These are phyloP conservation scores for Mortierella sp. DNA, from an alignment of 371 early-diverging fungal genomes.

Conservation along the genomic window DNA sequence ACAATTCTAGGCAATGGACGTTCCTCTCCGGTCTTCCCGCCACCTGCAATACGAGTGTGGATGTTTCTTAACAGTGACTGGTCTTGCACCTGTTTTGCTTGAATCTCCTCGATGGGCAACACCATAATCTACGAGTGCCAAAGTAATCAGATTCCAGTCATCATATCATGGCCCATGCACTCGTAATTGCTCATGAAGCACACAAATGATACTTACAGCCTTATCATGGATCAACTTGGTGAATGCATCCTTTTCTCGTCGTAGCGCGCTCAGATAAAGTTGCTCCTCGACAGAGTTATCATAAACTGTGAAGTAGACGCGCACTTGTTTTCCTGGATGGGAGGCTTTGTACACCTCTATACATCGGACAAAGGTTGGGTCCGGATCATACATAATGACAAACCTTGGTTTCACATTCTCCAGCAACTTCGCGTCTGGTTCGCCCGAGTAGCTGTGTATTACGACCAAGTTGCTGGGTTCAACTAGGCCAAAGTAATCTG, in stretches of 20 bases:
- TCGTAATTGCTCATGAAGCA: conserved; percentile 1
- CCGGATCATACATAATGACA: conserved; percentile 92
- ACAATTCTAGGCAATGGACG: conserved; percentile 62
- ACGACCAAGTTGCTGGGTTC: conserved; percentile 56
- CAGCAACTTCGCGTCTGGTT: conserved; percentile 63
- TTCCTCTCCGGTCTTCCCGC: conserved; percentile 40
- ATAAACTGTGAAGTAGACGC: conserved; percentile 93
- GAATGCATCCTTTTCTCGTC: conserved; percentile 94
- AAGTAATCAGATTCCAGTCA: too few relatives aligned
- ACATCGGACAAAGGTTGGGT: conserved; percentile 86
- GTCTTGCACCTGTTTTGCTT: conserved; percentile 42
- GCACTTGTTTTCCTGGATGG: conserved; percentile 64
- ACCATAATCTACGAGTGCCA: conserved; percentile 46
- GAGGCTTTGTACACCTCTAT: conserved; percentile 85
- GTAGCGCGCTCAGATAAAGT: conserved; percentile 82
- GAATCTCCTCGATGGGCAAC: conserved; percentile 49
- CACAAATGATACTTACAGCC: conserved; percentile 76
- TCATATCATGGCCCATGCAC: too few relatives aligned
- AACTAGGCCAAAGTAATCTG: conserved; percentile 55
- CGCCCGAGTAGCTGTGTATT: conserved; percentile 73
- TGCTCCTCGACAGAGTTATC: conserved; percentile 97
- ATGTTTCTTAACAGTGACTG: conserved; percentile 51
- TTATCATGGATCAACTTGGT: conserved; percentile 93
- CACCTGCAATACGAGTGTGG: conserved; percentile 48
- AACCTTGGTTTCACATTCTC: conserved; percentile 79